Evolutionary conservation across 2,329 filamentous ascomycete genomes (phyloP), one percentile per base, ranked within the genome.

Genomic region (Aspergillus japonicus): DNA sequence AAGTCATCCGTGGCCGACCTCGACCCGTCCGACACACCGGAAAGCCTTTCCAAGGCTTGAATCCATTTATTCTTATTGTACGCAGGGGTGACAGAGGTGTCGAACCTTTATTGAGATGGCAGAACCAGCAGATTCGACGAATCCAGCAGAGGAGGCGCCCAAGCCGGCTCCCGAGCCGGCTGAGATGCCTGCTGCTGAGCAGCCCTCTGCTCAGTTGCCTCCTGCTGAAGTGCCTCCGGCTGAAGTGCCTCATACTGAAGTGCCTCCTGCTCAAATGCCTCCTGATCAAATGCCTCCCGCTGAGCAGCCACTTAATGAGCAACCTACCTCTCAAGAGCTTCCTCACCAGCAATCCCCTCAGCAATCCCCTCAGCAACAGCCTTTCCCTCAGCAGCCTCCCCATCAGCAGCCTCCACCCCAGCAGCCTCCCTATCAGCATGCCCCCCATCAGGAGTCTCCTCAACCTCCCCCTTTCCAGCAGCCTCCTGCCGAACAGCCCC

Each of bases 91-190:
- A 42, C 39, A 42, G 6, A 7, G 14, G 39, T 8, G 39, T 42
- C 6, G 14, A 7, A 42, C 12, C n/a, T 4, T 42, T 19, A 60
- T 57, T 47, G 54, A 61, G 57, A 69, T 69, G 68, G 65, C 67
- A 21, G 68, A 69, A 26, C 58, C 62, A 10, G 47, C 58, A 50
- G 64, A 69, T 49, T 57, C 61, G 52, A 52, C 62, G 56, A 64
- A 65, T 33, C 54, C 67, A 47, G 54, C 66, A 44, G 56, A 62
- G 7, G 63, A 68, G 29, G 59, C 58, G 51, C 66, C 64, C 47
- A 66, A 63, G 29, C 52, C 57, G 42, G 56, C 59, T 33, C 44
- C 59, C 35, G 65, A 67, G 39, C 55, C 60, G 47, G 35, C 29
- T 12, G 60, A 58, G 39, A 48, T 44, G 19, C 44, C 56, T 47